Base-by-base conservation (phyloP, 257 asterid genomes). In the Nicotiana knightiana region DNA sequence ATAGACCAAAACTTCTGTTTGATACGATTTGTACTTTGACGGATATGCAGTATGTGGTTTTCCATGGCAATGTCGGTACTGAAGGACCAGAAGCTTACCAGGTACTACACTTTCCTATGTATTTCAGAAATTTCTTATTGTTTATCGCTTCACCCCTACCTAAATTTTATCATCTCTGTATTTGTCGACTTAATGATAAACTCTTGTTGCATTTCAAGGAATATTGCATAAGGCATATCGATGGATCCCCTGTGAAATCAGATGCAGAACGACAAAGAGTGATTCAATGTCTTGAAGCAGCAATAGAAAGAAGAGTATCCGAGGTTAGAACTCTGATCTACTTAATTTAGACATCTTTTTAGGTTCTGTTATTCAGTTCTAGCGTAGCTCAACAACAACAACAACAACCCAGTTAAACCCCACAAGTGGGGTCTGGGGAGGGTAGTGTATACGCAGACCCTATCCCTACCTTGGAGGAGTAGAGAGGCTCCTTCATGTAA, bases 251-350 rank as follows among this genome's bases (percentile, higher is more conserved):
- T 0, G 97, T 96, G 54, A 96, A 96, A 84, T 96, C 99, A 5
- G 99, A 96, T 83, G 99, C 99, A 1, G 99, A 96, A 89, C 89
- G 98, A 80, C 90, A 94, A 54, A 88, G 99, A 84, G 97, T 96
- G 67, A 86, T 96, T 81, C 98, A 94, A 1, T 96, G 99, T 86
- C 94, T 96, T 53, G 98, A 94, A 90, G 99, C 99, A 26, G 99
- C 99, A 32, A 96, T 96, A 39, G 90, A 82, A 77, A 89, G 99
- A 90, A 84, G 99, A 88, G 99, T 94, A 48, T 96, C 98, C 53
- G 98, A 93, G 86, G 99, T 96, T 85, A 87, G 88, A 5, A 17
- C 61, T 55, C 18, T 11, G 70, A 59, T 61, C 9, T 43, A 32
- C 59, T 13, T 43, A 43, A 8, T 21, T 16, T 62, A 4, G 35